These are phyloP conservation scores for Lactarius quietus DNA, from an alignment of 768 basidiomycete genomes.

Conservation along the genomic window DNA sequence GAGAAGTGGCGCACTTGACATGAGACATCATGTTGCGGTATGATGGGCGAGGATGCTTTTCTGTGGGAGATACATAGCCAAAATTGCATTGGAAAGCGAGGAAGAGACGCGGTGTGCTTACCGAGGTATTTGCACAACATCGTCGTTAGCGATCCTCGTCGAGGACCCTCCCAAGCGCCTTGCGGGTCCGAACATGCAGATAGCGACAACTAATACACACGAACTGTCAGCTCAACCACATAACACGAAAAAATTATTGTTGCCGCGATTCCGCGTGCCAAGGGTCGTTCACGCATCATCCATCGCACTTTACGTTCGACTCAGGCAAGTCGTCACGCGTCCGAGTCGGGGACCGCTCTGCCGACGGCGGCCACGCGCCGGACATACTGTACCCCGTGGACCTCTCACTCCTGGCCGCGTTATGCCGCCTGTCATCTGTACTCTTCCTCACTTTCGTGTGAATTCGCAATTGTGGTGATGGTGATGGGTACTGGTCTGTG, in stretches of 20 bases:
- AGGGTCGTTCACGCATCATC: constrained; percentile 18
- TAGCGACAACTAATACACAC: constrained; percentile 9
- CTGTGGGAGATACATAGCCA: not conserved
- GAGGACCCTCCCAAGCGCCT: constrained; percentile 23
- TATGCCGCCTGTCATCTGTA: no score
- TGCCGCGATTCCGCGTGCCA: not conserved
- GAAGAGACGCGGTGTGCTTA: not conserved
- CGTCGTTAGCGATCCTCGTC: constrained; percentile 24
- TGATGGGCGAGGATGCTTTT: not conserved
- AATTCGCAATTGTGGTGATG: not conserved
- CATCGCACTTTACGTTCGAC: constrained; percentile 19
- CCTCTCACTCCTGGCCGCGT: no score
- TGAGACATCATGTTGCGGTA: not conserved
- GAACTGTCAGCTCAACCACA: not conserved
- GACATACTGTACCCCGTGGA: not conserved
- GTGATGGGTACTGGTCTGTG: not conserved
- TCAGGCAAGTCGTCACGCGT: constrained; percentile 21
- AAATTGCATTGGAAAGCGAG: not conserved
- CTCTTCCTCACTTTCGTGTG: not conserved
- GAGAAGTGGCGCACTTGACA: not conserved
- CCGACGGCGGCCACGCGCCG: not conserved
- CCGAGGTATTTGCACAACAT: not conserved
- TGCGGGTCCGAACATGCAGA: constrained; percentile 26
- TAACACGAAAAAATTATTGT: not conserved
- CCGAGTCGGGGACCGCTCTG: not conserved